Evolutionary conservation across 1,284 basidiomycete species (phyloP), one percentile per base, ranked within the genome.

Genomic region (Trametes hirsuta): DNA sequence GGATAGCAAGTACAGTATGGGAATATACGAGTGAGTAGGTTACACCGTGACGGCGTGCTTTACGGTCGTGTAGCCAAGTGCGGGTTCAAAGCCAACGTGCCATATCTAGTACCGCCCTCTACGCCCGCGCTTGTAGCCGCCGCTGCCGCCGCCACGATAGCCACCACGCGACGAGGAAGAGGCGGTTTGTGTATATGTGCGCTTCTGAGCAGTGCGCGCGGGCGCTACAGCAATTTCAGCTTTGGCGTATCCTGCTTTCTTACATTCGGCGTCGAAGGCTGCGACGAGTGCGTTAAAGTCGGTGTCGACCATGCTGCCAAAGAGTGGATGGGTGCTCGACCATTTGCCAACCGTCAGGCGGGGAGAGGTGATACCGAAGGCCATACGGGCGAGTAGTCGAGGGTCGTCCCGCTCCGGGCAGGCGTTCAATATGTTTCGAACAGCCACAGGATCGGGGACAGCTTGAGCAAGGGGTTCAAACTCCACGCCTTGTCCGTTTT

Each of bases 401-500:
- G 80, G 77, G 60, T 84, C 82, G 64, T 84, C 81, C 37, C 81
- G 78, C 49, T 79, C 80, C 37, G 73, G 75, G 61, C 80, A 83
- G 11, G 75, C 76, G 22, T 64, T 61, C 22, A 82, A 72, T 53
- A 83, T 79, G n/a, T 72, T 72, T 37, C 68, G 57, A 55, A 81
- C 67, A 46, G 74, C 69, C 14, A 18, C 55, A 5, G 69, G 72
- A 66, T 79, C 72, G 25, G 78, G 70, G 2, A 65, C 58, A 1
- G 70, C 57, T n/a, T 66, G 58, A 15, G 69, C 66, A 0, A 69
- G 65, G 2, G 71, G 64, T 45, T 72, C 65, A 64, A 81, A 82
- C 12, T 71, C 66, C 11, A 79, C 66, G 5, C 74, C 71, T 39
- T 76, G 66, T 3, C 79, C 80, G 6, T 72, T 75, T 40, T 54